phyloP scores from a whole-genome alignment of 2,329 filamentous ascomycete genomes.

The Aspergillus sp. region DNA sequence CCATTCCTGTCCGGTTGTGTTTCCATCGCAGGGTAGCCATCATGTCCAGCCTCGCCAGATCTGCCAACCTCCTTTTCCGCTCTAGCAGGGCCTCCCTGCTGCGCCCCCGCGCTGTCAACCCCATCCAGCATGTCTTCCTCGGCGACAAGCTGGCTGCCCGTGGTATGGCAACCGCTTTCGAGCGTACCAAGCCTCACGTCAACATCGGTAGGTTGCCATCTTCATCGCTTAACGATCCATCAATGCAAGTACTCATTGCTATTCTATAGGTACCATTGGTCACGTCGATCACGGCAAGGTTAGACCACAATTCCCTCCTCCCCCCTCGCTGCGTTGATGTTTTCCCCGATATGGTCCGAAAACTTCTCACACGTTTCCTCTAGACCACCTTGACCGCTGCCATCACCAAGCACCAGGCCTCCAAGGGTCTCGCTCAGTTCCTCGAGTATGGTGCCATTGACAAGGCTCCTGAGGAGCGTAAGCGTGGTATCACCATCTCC shows the following conservation, averaged over 20 bases:
- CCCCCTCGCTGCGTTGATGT: background rate
- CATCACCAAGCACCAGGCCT: constrained; percentile 96
- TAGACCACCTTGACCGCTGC: constrained; percentile 97
- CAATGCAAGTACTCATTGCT: background rate
- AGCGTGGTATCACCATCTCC: constrained; percentile 99
- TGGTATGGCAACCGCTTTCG: constrained; percentile 67
- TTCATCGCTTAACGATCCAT: background rate
- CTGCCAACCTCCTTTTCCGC: constrained; percentile 76
- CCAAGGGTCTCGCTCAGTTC: constrained; percentile 91
- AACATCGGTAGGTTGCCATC: constrained; percentile 76
- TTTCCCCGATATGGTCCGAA: constrained; percentile 10
- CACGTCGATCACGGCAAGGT: constrained; percentile 99
- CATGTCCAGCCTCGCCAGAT: constrained; percentile 81
- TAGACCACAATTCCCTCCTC: constrained; percentile 27
- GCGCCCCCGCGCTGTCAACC: constrained; percentile 69
- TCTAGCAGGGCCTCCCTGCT: constrained; percentile 75
- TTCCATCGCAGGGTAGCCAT: constrained; percentile 47
- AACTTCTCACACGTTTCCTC: constrained; percentile 24
- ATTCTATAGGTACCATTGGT: constrained; percentile 77
- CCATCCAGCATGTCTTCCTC: constrained; percentile 64
- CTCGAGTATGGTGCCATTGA: constrained; percentile 98
- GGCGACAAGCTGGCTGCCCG: constrained; percentile 50
- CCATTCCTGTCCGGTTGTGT: constrained; percentile 29
- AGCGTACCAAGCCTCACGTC: constrained; percentile 94
- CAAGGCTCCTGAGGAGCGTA: constrained; percentile 98